These are phyloP conservation scores for Aspergillus fumigatus DNA, from an alignment of 2,329 filamentous ascomycete species.

Conservation along the genomic window DNA sequence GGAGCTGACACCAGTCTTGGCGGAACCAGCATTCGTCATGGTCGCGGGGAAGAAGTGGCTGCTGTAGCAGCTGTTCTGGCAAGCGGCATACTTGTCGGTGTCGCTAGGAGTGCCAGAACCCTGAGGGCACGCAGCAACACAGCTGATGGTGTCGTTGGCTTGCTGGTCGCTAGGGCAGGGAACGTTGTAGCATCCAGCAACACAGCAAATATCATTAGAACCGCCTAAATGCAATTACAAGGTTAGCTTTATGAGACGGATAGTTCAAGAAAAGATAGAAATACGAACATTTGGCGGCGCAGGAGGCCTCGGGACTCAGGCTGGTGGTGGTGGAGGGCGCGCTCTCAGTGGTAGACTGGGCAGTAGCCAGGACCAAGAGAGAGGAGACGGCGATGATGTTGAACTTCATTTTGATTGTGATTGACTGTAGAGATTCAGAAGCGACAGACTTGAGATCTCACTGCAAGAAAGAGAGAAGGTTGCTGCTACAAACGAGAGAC, in stretches of 20 bases:
- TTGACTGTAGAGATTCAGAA: background rate
- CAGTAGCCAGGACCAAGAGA: conserved; percentile 43
- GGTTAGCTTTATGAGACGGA: background rate
- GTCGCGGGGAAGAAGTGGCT: conserved; percentile 44
- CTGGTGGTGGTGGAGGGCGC: conserved; percentile 29
- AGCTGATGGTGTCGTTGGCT: conserved; percentile 49
- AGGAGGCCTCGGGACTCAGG: conserved; percentile 31
- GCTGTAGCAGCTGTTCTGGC: conserved; percentile 48
- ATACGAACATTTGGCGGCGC: conserved; percentile 33
- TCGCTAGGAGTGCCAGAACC: conserved; percentile 46
- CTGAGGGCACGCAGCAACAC: conserved; percentile 50
- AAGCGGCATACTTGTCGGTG: conserved; percentile 44
- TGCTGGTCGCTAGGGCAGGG: conserved; percentile 50
- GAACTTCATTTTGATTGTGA: conserved; percentile 37
- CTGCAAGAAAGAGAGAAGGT: conserved; percentile 1
- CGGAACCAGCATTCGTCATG: conserved; percentile 12
- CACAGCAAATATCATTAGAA: conserved; percentile 46
- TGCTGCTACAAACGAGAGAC: conserved; percentile 8
- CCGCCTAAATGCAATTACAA: conserved; percentile 29
- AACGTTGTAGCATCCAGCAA: conserved; percentile 47
- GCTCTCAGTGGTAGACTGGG: conserved; percentile 30
- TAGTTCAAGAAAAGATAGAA: background rate
- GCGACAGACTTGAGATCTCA: conserved; percentile 10
- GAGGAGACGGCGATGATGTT: conserved; percentile 41
- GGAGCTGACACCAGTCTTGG: conserved; percentile 14